Conservation (phyloP, 2,329 filamentous ascomycete genomes). For the Dactylellina leptospora region DNA sequence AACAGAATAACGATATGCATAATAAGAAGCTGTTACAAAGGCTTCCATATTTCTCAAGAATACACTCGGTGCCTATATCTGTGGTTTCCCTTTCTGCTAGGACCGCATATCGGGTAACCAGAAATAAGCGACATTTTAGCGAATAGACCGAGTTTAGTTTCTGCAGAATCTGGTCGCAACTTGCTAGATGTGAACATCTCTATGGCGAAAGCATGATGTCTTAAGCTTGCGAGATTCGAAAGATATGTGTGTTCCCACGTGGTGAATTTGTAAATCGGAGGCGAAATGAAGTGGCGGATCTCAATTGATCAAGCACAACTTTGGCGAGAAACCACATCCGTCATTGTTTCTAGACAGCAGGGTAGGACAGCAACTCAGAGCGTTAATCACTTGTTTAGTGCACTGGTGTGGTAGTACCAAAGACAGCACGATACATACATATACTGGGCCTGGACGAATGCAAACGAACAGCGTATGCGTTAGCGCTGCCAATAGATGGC, state of each 20-base stretch:
- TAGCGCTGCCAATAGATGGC: no score
- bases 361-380: slow-evolving; percentile 20
- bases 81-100: background rate
- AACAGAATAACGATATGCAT: no score
- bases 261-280: slow-evolving; percentile 31
- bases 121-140: no score
- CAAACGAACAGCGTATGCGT: background rate
- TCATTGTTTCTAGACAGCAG: slow-evolving; percentile 4
- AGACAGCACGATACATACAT: slow-evolving; percentile 24
- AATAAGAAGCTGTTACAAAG: no score
- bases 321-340: slow-evolving; percentile 32
- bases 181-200: no score
- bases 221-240: no score
- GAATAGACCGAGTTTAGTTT: no score
- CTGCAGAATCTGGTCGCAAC: no score
- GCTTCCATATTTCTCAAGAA: background rate
- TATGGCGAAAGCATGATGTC: slow-evolving; percentile 6
- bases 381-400: no score
- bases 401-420: slow-evolving; percentile 31
- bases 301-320: slow-evolving; percentile 1
- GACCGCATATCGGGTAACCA: background rate
- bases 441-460: background rate
- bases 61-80: background rate
- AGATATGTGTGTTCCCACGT: no score
- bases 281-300: slow-evolving; percentile 33